These are phyloP conservation scores for Nannizziopsis arthrosporioides DNA, from an alignment of 2,329 filamentous ascomycete species.

Conservation along the genomic window DNA sequence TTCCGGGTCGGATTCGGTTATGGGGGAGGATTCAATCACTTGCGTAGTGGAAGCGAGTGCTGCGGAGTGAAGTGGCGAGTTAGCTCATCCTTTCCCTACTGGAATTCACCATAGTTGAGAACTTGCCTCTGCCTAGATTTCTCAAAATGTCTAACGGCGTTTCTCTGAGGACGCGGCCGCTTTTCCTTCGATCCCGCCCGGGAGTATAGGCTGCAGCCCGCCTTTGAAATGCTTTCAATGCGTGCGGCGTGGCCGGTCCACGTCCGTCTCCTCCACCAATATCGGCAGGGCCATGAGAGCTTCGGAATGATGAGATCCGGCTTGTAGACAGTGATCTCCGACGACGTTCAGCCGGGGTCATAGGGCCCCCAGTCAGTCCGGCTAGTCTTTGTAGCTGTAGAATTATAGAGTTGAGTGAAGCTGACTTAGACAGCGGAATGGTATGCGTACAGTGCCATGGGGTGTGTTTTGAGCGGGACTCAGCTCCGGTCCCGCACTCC, in stretches of 20 bases:
- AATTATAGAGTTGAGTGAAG: too few species aligned
- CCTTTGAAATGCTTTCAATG: slow-evolving; percentile 43
- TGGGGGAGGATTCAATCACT: slow-evolving; percentile 38
- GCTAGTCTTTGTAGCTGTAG: slow-evolving; percentile 27
- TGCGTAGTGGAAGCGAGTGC: slow-evolving; percentile 41
- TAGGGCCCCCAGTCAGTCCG: slow-evolving; percentile 22
- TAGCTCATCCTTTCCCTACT: neutral
- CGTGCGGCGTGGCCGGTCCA: slow-evolving; percentile 45
- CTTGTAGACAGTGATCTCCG: slow-evolving; percentile 23
- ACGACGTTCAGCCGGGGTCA: slow-evolving; percentile 25
- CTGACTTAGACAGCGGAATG: too few species aligned
- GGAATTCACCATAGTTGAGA: neutral
- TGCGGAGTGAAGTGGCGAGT: slow-evolving; percentile 17
- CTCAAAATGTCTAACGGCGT: slow-evolving; percentile 45
- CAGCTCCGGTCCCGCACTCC: slow-evolving; percentile 5
- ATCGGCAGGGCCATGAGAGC: slow-evolving; percentile 20
- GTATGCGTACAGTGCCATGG: slow-evolving; percentile 8
- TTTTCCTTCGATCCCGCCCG: slow-evolving; percentile 39
- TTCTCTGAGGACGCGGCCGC: slow-evolving; percentile 41
- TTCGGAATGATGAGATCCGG: slow-evolving; percentile 26
- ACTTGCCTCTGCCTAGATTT: slow-evolving; percentile 41
- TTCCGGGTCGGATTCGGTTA: slow-evolving; percentile 22
- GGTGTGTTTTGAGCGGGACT: slow-evolving; percentile 7
- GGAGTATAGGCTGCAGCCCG: slow-evolving; percentile 41
- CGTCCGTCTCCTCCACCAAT: slow-evolving; percentile 16